Evolutionary conservation across 345 rosid species (phyloP).

Genomic region (Bretschneidera sinensis): DNA sequence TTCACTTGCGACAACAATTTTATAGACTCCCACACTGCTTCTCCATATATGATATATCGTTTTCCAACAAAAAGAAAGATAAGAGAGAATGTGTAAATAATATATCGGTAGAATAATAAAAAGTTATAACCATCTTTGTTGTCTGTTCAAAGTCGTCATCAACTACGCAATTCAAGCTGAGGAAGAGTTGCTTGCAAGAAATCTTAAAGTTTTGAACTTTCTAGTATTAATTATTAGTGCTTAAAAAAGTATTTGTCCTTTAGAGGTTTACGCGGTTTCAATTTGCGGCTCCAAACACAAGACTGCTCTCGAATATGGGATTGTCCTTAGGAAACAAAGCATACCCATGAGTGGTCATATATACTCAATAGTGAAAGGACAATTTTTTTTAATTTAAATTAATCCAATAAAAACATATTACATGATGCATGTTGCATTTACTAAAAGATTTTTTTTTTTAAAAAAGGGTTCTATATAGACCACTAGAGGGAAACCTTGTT

Average conservation of each 20-base stretch:
- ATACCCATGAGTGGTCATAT: too few relatives aligned
- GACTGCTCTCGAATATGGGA: neutral
- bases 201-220: constrained; percentile 11
- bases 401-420: neutral
- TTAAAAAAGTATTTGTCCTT: constrained; percentile 8
- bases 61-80: constrained; percentile 7
- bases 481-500: too few relatives aligned
- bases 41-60: neutral
- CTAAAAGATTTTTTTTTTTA: too few relatives aligned
- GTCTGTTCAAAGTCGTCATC: constrained; percentile 20
- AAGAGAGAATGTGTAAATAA: neutral
- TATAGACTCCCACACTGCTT: too few relatives aligned
- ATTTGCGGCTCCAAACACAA: too few relatives aligned
- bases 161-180: constrained; percentile 18
- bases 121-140: neutral
- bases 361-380: too few relatives aligned
- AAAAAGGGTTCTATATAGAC: too few relatives aligned
- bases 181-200: constrained; percentile 28
- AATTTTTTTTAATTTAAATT: too few relatives aligned
- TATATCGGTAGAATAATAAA: too few relatives aligned
- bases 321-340: constrained; percentile 15
- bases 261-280: constrained; percentile 21
- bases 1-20: too few relatives aligned
- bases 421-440: too few relatives aligned
- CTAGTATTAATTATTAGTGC: too few relatives aligned